Base-by-base conservation (phyloP, 2,329 filamentous ascomycete species). In the Sclerotinia nivalis region DNA sequence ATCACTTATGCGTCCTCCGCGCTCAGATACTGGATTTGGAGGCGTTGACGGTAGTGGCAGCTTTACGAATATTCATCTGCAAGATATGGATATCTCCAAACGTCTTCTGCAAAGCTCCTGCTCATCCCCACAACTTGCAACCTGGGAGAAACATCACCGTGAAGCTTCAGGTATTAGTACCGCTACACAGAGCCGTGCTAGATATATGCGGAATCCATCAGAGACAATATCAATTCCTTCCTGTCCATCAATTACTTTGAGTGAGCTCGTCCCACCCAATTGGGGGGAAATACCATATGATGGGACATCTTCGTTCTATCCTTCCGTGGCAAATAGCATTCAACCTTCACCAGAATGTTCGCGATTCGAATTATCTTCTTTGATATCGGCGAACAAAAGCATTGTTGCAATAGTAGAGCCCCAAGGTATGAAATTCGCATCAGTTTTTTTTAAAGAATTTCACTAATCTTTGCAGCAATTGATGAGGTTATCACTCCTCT, bases 71-170 rank as follows among this genome's bases (percentile, higher is more conserved):
- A 31, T 74, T 28, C 76, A 75, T 58, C 71, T 78, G 6, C 73
- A 78, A 49, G 73, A 79, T 62, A 78, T 77, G 75, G 71, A 73
- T 20, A 77, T 78, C 54, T 75, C 75, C 34, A 72, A 74, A 61
- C 67, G 66, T 49, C 72, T 78, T 54, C 72, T 74, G 7, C 70
- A 73, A 25, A 73, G 71, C 43, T 77, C 73, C 25, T 65, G 67
- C 47, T 76, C 76, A 4, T 76, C 75, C 2, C 73, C 75, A 15
- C 71, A 75, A 49, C 37, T 75, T 22, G 74, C 73, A 31, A 75
- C 69, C 43, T 73, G 70, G 71, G 71, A 72, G n/a, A 37, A 50
- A 4, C 60, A 62, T 54, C 74, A 73, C 13, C 74, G 73, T 15
- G 69, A 66, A 59, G n/a, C 40, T 13, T 76, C 75, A 18, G 74